phyloP scores from a whole-genome alignment of 2,329 filamentous ascomycete genomes.

The Cladophialophora bantiana region DNA sequence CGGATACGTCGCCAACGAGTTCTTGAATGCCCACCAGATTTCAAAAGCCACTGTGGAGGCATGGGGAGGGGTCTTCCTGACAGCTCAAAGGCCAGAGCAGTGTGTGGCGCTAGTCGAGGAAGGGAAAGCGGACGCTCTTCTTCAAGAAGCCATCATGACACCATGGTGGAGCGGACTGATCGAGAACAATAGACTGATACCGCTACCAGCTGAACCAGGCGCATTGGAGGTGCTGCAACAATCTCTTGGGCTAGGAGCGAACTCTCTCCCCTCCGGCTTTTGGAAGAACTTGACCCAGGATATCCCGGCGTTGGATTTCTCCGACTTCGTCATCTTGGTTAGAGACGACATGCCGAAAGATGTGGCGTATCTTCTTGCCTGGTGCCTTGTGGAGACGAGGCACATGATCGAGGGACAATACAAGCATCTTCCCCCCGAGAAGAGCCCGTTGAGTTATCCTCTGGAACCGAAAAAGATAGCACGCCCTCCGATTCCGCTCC shows the following conservation, averaged over 20 bases:
- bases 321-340: constrained; percentile 28
- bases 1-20: constrained; percentile 26
- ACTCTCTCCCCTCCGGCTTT: constrained; percentile 23
- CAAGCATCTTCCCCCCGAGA: constrained; percentile 24
- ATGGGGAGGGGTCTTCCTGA: constrained; percentile 25
- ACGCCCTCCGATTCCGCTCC: constrained; percentile 20
- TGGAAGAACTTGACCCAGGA: constrained; percentile 23
- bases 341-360: constrained; percentile 30
- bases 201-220: constrained; percentile 20
- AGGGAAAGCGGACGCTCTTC: constrained; percentile 25
- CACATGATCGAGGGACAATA: constrained; percentile 28
- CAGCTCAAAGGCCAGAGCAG: constrained; percentile 25
- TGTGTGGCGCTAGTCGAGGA: constrained; percentile 26
- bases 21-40: constrained; percentile 26
- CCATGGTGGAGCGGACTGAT: constrained; percentile 27
- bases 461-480: constrained; percentile 27
- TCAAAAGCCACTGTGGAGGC: constrained; percentile 21
- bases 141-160: constrained; percentile 33
- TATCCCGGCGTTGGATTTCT: constrained; percentile 27
- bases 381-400: constrained; percentile 31
- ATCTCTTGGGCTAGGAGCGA: constrained; percentile 17
- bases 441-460: constrained; percentile 28
- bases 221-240: constrained; percentile 18
- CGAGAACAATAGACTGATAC: constrained; percentile 17
- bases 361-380: constrained; percentile 26